Evolutionary conservation across 2,329 filamentous ascomycete species (phyloP).

Genomic region (Raffaelea ambrosiae): DNA sequence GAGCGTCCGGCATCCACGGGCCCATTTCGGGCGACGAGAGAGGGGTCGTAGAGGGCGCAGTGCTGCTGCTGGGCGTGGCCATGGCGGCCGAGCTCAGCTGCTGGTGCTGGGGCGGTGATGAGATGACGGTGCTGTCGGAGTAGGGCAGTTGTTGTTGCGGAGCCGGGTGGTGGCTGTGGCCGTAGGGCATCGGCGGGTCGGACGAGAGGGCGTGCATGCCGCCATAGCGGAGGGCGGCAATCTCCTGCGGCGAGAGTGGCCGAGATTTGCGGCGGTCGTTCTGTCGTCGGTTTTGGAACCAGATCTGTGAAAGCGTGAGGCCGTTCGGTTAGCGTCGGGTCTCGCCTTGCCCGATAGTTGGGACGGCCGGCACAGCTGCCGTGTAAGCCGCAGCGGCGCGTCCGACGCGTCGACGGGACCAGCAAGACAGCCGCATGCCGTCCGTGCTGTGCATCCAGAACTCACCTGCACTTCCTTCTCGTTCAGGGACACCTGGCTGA

Average conservation of each 20-base stretch:
- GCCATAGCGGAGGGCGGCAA: conserved; percentile 52
- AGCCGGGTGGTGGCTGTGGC: conserved; percentile 2
- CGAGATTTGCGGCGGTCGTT: conserved; percentile 86
- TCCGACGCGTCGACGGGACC: too few species aligned
- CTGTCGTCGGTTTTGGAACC: conserved; percentile 94
- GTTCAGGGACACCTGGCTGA: conserved; percentile 75
- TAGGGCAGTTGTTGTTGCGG: conserved; percentile 9
- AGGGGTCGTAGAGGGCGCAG: conserved; percentile 14
- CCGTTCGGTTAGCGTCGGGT: too few species aligned
- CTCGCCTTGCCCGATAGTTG: too few species aligned
- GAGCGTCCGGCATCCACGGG: conserved; percentile 13
- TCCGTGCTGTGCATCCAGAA: conserved; percentile 5
- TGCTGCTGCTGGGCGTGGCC: background rate
- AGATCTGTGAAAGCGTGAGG: conserved; percentile 81
- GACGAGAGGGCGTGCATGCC: conserved; percentile 43
- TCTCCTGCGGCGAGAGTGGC: conserved; percentile 70
- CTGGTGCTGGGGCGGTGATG: conserved; percentile 10
- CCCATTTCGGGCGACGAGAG: conserved; percentile 15
- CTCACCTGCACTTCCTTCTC: conserved; percentile 95
- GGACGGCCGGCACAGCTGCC: too few species aligned
- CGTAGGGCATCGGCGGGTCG: conserved; percentile 25
- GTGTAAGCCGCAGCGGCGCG: too few species aligned
- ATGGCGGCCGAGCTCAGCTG: conserved; percentile 7
- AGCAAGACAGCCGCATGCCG: too few species aligned
- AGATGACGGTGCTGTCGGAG: conserved; percentile 8